Conservation (phyloP, 2,329 filamentous ascomycete species). For the Monilinia polystroma region DNA sequence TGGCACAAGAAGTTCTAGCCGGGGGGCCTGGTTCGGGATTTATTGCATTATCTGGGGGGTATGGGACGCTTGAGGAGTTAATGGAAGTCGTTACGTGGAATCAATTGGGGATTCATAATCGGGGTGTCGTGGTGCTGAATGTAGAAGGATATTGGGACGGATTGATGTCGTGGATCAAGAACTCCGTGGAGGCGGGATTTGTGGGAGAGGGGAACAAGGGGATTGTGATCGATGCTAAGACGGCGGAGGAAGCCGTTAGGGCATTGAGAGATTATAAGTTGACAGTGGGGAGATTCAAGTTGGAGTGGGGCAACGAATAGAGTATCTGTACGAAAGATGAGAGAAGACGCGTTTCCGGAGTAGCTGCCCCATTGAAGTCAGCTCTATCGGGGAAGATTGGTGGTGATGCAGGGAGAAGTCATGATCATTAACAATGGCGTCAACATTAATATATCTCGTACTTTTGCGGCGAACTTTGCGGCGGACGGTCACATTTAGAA, state of each 20-base stretch:
- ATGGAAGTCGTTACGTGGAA: constrained; percentile 94
- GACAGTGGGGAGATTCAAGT: constrained; percentile 70
- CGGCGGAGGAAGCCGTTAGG: constrained; percentile 68
- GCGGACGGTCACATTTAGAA: too few species aligned
- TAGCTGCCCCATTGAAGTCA: neutral
- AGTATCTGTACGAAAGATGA: too few species aligned
- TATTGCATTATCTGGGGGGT: constrained; percentile 83
- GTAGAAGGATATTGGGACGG: constrained; percentile 92
- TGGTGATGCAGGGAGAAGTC: neutral
- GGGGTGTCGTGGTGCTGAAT: constrained; percentile 79
- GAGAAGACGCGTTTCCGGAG: neutral
- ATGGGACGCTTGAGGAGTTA: constrained; percentile 93
- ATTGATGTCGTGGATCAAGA: constrained; percentile 76
- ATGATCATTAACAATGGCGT: neutral
- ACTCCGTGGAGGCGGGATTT: constrained; percentile 74
- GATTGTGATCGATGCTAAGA: constrained; percentile 76
- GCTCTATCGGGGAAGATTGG: neutral
- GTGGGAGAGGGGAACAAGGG: constrained; percentile 66
- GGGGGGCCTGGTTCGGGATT: constrained; percentile 85
- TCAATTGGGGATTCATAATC: constrained; percentile 86
- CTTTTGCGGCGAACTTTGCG: neutral
- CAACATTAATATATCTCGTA: neutral
- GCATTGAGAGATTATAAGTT: constrained; percentile 72
- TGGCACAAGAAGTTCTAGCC: constrained; percentile 82
- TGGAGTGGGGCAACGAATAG: constrained; percentile 67